phyloP scores from a whole-genome alignment of 352 stramenopile genomes.

The Albugo candida region DNA sequence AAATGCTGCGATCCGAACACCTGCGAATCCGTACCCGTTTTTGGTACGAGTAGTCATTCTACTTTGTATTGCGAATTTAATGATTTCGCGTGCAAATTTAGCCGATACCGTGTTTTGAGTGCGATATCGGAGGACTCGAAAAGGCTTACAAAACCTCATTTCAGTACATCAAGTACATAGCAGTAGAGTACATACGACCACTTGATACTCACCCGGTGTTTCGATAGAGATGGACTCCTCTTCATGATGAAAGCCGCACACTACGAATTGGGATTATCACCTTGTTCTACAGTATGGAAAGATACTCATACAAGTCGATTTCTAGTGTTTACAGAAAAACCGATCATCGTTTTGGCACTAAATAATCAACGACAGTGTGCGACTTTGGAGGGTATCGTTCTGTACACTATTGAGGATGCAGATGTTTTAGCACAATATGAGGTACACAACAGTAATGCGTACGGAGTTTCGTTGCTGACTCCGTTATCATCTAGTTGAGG shows the following conservation, averaged over 20 bases:
- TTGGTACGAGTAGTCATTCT: constrained; percentile 17
- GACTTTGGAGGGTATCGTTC: constrained; percentile 50
- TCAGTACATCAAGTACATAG: constrained; percentile 65
- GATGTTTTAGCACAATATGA: constrained; percentile 39
- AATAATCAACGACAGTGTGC: constrained; percentile 24
- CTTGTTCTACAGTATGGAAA: constrained; percentile 80
- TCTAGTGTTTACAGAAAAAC: constrained; percentile 44
- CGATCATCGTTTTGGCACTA: constrained; percentile 49
- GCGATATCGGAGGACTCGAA: constrained; percentile 47
- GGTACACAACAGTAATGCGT: constrained; percentile 13
- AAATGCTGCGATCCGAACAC: constrained; percentile 16
- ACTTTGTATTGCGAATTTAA: not conserved
- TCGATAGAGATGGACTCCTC: constrained; percentile 63
- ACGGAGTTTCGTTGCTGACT: not conserved
- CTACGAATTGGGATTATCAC: constrained; percentile 77
- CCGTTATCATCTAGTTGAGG: constrained; percentile 16
- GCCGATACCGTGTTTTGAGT: constrained; percentile 75
- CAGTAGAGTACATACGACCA: not conserved
- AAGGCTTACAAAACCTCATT: constrained; percentile 62
- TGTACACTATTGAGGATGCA: constrained; percentile 20
- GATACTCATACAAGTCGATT: constrained; percentile 71
- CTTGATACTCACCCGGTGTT: not conserved
- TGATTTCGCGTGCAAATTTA: constrained; percentile 10
- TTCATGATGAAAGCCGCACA: constrained; percentile 81
- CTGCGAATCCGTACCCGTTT: constrained; percentile 59